Conservation (phyloP, 23 red algal genomes). For the Gracilaria caudata region DNA sequence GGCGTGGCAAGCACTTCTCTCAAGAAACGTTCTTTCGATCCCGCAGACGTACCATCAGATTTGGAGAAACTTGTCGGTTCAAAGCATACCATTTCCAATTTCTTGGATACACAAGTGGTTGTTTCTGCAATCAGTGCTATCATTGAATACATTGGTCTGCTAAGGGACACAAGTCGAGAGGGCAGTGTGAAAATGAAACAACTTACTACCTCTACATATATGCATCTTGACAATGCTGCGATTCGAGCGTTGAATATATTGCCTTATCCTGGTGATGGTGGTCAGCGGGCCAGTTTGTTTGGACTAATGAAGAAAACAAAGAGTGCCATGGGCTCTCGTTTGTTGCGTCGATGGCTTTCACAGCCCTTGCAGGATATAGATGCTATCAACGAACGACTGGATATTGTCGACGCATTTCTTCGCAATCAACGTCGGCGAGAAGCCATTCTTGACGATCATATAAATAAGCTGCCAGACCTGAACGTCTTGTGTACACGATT, state of each 20-base stretch:
- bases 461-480: slow-evolving; percentile 85
- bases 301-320: slow-evolving; percentile 77
- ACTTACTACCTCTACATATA: slow-evolving; percentile 37
- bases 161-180: slow-evolving; percentile 47
- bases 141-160: slow-evolving; percentile 47
- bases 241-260: slow-evolving; percentile 82
- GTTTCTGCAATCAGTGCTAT: slow-evolving; percentile 52
- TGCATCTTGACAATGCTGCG: slow-evolving; percentile 81
- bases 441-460: slow-evolving; percentile 69
- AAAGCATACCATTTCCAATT: slow-evolving; percentile 44
- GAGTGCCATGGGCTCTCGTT: slow-evolving; percentile 83
- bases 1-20: slow-evolving; percentile 59
- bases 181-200: slow-evolving; percentile 33
- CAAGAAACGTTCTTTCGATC: slow-evolving; percentile 53
- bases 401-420: slow-evolving; percentile 76
- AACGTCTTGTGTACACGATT: slow-evolving; percentile 65
- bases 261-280: slow-evolving; percentile 51
- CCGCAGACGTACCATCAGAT: slow-evolving; percentile 33
- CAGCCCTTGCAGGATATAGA: slow-evolving; percentile 74
- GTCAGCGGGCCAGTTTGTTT: slow-evolving; percentile 67
- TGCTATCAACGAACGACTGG: slow-evolving; percentile 74
- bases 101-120: slow-evolving; percentile 44
- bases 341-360: slow-evolving; percentile 77
- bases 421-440: slow-evolving; percentile 36
- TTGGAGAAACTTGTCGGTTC: slow-evolving; percentile 66